phyloP scores from a whole-genome alignment of 1,284 basidiomycete species.

The Ganoderma meredithae region DNA sequence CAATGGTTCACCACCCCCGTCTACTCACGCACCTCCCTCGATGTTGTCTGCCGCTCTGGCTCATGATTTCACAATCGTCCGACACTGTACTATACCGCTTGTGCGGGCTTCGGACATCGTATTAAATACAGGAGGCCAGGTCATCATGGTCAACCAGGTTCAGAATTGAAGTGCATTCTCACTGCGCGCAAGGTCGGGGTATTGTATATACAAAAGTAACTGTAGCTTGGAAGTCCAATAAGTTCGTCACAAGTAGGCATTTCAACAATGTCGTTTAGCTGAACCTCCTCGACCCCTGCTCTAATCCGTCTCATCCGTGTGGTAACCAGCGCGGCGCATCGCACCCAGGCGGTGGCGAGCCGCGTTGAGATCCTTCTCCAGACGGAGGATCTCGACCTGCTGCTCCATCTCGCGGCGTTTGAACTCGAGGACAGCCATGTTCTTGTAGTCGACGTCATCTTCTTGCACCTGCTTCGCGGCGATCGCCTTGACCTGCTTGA shows the following conservation, averaged over 20 bases:
- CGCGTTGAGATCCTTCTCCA: conserved; percentile 95
- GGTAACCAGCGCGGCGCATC: conserved; percentile 92
- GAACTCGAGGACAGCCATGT: conserved; percentile 95
- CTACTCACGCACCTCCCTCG: conserved; percentile 9
- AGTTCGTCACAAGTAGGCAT: neutral
- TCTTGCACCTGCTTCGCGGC: conserved; percentile 84
- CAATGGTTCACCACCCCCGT: conserved; percentile 4
- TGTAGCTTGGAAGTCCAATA: conserved; percentile 16
- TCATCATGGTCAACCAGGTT: conserved; percentile 5
- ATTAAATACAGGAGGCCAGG: conserved; percentile 14
- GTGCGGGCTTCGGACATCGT: conserved; percentile 11
- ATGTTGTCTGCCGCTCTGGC: conserved; percentile 18
- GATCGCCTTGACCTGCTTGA: conserved; percentile 96
- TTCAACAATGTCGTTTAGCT: conserved; percentile 5
- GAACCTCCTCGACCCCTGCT: neutral
- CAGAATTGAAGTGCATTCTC: conserved; percentile 10
- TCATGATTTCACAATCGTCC: conserved; percentile 16
- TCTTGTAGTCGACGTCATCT: conserved; percentile 89
- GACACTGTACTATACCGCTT: conserved; percentile 23
- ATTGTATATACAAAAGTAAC: conserved; percentile 18
- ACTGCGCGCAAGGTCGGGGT: conserved; percentile 4
- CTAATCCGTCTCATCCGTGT: conserved; percentile 69
- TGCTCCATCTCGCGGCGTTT: conserved; percentile 99
- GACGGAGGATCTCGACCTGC: conserved; percentile 95
- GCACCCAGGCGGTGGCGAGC: conserved; percentile 87